phyloP scores from a whole-genome alignment of 2,329 filamentous ascomycete genomes.

The Calonectria ilicicola region DNA sequence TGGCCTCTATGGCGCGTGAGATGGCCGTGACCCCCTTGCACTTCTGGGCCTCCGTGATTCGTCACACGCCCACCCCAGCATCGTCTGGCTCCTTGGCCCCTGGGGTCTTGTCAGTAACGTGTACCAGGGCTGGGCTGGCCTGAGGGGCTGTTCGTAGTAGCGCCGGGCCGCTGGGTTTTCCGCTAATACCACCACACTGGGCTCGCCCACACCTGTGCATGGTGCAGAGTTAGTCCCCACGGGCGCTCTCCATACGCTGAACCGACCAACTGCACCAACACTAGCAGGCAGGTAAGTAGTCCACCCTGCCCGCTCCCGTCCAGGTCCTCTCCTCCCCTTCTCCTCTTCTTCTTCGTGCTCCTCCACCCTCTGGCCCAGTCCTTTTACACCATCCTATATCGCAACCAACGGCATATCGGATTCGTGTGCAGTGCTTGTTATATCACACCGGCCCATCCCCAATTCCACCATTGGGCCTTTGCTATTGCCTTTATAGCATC shows the following conservation, averaged over 20 bases:
- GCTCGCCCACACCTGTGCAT: slow-evolving; percentile 20
- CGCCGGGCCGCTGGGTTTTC: slow-evolving; percentile 41
- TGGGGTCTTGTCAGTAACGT: background rate
- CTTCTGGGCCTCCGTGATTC: slow-evolving; percentile 32
- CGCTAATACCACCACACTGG: slow-evolving; percentile 43
- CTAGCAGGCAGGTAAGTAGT: slow-evolving; percentile 28
- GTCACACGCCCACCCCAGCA: slow-evolving; percentile 29
- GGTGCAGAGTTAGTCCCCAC: slow-evolving; percentile 20
- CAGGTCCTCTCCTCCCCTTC: slow-evolving; percentile 27
- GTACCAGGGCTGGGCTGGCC: background rate
- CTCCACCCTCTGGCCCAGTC: background rate
- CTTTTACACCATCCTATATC: slow-evolving; percentile 3
- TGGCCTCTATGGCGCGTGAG: slow-evolving; percentile 26
- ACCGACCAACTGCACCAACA: slow-evolving; percentile 15
- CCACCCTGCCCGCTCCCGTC: slow-evolving; percentile 27
- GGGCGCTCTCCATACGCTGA: slow-evolving; percentile 6
- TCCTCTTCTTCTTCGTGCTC: slow-evolving; percentile 20
- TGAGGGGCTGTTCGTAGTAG: slow-evolving; percentile 30
- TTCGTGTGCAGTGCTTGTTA: background rate
- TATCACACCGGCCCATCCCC: slow-evolving; percentile 12
- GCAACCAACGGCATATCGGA: slow-evolving; percentile 10
- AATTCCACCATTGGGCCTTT: slow-evolving; percentile 27
- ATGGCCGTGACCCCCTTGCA: slow-evolving; percentile 29
- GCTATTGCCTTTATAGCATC: slow-evolving; percentile 21
- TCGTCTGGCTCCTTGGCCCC: slow-evolving; percentile 14